Evolutionary conservation across 192 early-diverging fungal genomes (phyloP).

Genomic region (Podochytrium sp.): DNA sequence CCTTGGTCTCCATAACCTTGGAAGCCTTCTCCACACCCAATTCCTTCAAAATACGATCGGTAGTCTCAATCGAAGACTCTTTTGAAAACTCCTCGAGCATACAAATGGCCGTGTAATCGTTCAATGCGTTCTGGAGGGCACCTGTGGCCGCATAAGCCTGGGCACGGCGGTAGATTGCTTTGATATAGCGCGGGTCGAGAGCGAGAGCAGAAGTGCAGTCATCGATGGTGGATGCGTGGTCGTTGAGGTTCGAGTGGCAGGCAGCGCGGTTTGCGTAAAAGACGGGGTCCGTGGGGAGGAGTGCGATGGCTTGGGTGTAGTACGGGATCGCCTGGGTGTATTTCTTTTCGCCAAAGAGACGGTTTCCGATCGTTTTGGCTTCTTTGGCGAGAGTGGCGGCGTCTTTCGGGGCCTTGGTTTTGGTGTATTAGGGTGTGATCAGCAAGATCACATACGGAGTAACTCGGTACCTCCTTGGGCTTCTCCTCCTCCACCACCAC

Average conservation of each 20-base stretch:
- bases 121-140: constrained; percentile 58
- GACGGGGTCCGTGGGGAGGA: constrained; percentile 70
- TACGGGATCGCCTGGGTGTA: constrained; percentile 83
- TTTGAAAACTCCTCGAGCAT: constrained; percentile 96
- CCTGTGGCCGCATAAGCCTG: constrained; percentile 64
- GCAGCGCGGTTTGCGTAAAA: constrained; percentile 97
- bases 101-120: constrained; percentile 63
- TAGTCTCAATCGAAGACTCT: constrained; percentile 72
- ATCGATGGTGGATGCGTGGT: constrained; percentile 76
- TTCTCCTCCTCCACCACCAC: not conserved
- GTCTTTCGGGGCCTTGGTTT: too few relatives aligned
- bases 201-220: constrained; percentile 81
- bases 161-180: constrained; percentile 79
- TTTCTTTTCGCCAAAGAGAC: constrained; percentile 79
- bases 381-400: constrained; percentile 33
- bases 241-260: constrained; percentile 77
- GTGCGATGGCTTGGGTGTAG: constrained; percentile 88
- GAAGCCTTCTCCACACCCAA: constrained; percentile 77
- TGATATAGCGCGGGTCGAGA: constrained; percentile 86
- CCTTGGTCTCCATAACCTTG: constrained; percentile 69
- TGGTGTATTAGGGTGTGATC: not conserved
- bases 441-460: not conserved
- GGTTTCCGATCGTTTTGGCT: constrained; percentile 88
- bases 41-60: constrained; percentile 88
- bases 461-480: not conserved